These are phyloP conservation scores for Deakozyma indianensis DNA, from an alignment of 805 yeast species.

Conservation along the genomic window DNA sequence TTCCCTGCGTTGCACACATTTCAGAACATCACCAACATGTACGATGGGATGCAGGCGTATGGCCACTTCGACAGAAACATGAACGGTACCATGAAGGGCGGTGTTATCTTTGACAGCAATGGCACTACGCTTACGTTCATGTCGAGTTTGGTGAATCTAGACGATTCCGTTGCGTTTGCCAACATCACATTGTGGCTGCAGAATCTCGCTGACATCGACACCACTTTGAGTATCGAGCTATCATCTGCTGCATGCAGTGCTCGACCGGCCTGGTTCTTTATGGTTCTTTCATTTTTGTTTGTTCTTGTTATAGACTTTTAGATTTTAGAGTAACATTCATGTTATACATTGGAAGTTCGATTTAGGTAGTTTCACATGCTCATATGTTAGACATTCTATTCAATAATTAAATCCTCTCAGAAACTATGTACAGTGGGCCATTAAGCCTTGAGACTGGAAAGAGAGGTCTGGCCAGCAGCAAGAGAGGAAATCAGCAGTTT, in stretches of 20 bases:
- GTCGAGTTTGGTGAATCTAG: constrained; percentile 41
- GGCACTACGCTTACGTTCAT: constrained; percentile 18
- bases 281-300: too few species aligned
- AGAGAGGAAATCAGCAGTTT: background rate
- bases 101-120: constrained; percentile 54
- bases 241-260: too few species aligned
- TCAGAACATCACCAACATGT: constrained; percentile 73
- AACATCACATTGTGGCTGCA: constrained; percentile 10
- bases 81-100: constrained; percentile 66
- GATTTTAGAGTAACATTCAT: too few species aligned
- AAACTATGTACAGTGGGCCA: too few species aligned
- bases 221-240: background rate
- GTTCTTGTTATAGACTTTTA: too few species aligned
- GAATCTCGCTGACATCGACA: background rate
- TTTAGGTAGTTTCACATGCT: too few species aligned
- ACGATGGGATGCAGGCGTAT: constrained; percentile 31
- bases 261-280: too few species aligned
- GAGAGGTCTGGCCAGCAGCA: background rate
- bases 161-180: constrained; percentile 35
- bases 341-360: too few species aligned
- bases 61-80: constrained; percentile 86
- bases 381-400: too few species aligned
- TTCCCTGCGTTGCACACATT: constrained; percentile 67
- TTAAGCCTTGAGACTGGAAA: background rate
- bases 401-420: too few species aligned